phyloP scores from a whole-genome alignment of 441 rosid species.

The Biscutella laevigata region DNA sequence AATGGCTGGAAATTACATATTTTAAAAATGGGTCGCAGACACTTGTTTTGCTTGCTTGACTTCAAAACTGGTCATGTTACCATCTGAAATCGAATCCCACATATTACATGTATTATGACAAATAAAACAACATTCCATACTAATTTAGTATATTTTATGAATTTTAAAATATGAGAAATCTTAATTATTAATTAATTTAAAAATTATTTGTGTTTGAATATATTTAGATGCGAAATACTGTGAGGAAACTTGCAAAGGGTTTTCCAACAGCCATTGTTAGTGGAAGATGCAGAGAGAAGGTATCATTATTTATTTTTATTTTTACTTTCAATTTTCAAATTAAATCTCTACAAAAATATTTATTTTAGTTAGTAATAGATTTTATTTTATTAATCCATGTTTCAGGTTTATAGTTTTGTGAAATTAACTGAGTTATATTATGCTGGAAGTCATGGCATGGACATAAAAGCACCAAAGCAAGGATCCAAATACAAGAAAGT shows the following conservation, averaged over 20 bases:
- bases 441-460: slow-evolving; percentile 99
- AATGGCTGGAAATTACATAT: too few species aligned
- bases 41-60: too few species aligned
- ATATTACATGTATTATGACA: too few species aligned
- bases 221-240: slow-evolving; percentile 70
- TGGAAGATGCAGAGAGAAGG: slow-evolving; percentile 91
- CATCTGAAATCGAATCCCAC: too few species aligned
- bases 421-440: slow-evolving; percentile 70
- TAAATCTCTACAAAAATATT: not conserved
- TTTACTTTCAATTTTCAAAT: not conserved
- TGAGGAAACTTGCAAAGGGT: slow-evolving; percentile 46
- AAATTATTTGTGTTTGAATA: not conserved
- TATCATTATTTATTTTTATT: slow-evolving; percentile 22
- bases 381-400: not conserved
- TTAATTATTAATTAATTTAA: too few species aligned
- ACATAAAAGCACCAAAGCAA: slow-evolving; percentile 78
- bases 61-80: too few species aligned
- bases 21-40: too few species aligned
- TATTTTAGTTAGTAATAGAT: not conserved
- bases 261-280: slow-evolving; percentile 89
- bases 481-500: slow-evolving; percentile 51
- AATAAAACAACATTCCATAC: too few species aligned
- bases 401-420: slow-evolving; percentile 71
- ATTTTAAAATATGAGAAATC: too few species aligned
- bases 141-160: too few species aligned